phyloP scores from a whole-genome alignment of 2,329 filamentous ascomycete genomes.

The Dactylellina leptospora region DNA sequence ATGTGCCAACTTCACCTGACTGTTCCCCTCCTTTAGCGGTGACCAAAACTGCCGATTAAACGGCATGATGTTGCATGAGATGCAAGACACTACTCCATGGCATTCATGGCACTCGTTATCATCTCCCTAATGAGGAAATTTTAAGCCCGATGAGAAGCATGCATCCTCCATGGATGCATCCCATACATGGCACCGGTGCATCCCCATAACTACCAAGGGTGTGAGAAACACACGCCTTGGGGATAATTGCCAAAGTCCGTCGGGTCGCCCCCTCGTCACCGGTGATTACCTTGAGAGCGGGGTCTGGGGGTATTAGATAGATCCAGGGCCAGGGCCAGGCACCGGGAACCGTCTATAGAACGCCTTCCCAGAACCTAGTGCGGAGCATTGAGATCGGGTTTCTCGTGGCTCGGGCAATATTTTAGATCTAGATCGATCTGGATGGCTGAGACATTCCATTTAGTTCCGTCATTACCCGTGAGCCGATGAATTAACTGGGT shows the following conservation, averaged over 20 bases:
- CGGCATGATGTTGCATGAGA: background rate
- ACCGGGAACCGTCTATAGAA: background rate
- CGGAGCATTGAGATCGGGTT: background rate
- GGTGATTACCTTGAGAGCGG: too few relatives aligned
- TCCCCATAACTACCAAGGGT: background rate
- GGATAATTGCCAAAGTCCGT: too few relatives aligned
- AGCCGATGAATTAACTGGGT: conserved; percentile 11
- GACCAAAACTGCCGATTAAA: conserved; percentile 3
- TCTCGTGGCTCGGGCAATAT: background rate
- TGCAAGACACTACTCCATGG: conserved; percentile 13
- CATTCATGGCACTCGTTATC: background rate
- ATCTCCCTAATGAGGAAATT: conserved; percentile 1
- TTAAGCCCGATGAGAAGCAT: background rate
- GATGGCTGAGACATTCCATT: conserved; percentile 24
- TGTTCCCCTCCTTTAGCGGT: background rate
- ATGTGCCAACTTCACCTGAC: background rate
- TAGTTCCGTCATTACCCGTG: conserved; percentile 4
- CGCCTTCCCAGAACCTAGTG: background rate
- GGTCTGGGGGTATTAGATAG: background rate
- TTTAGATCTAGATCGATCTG: conserved; percentile 35
- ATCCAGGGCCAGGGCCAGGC: background rate
- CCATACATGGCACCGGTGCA: background rate
- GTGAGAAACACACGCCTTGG: too few relatives aligned
- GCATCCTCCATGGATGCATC: background rate
- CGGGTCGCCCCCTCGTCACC: too few relatives aligned